Base-by-base conservation (phyloP, 805 yeast genomes). In the Candida anglica region DNA sequence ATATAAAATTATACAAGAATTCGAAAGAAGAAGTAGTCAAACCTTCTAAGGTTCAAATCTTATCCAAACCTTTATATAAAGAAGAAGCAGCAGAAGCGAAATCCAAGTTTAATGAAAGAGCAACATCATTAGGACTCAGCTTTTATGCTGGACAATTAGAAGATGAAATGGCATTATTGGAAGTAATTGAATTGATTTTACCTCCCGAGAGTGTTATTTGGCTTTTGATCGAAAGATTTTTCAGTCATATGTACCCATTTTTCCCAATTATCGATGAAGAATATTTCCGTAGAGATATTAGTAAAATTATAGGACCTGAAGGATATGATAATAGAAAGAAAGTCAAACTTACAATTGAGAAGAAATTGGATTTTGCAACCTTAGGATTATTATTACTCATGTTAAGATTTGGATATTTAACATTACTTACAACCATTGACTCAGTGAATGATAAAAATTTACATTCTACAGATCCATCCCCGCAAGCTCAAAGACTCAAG, bases 221-320 rank as follows among this genome's bases (percentile, higher is more conserved):
- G 66, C 36, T 60, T 16, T 54, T 69, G 18, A 39, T 71, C 17
- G 58, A 57, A 17, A 41, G 75, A 7, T 73, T 63, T 44, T 71
- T 67, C 49, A 48, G 52, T 18, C 55, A 53, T 37, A 47, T 71
- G 5, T 69, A 71, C 42, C 69, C 74, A 0, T 66, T 62, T 39
- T 52, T 60, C 40, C 77, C 78, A 2, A 63, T 50, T 33, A 29
- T 73, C 10, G 73, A 69, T 38, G 60, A 63, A 39, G 46, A 39
- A 10, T 41, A 42, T 22, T 70, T 71, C 31, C 48, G 46, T 15
- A 48, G 35, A 9, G 32, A 30, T 17, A 13, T 75, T 4, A 45
- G 52, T 2, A 46, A 57, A 10, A 65, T 76, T 7, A 58, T 77
- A 25, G 81, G 76, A 0, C 31, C 50, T 1, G 48, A 54, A 16